Evolutionary conservation across 2,329 filamentous ascomycete genomes (phyloP), one percentile per base, ranked within the genome.

Genomic region (Hypoxylon sp.): DNA sequence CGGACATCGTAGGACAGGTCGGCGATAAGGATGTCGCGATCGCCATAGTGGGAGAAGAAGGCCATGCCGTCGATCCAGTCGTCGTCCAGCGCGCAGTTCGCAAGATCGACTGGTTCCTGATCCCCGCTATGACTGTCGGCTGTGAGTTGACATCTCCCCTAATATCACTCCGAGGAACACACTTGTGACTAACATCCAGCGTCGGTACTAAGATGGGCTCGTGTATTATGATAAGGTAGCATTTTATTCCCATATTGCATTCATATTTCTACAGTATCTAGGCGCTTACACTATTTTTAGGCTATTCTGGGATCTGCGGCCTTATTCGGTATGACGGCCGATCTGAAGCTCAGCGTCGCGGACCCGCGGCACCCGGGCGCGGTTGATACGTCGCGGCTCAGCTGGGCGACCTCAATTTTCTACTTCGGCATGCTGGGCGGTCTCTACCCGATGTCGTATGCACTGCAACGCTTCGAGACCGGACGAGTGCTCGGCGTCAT

Each of bases 381-480:
- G 0, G 86, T 86, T 14, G 87, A 91, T 75, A 94, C 92, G 0
- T 85, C 86, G 0, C 86, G 92, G 10, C 85, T 94, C 29, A 90
- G 87, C 71, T 94, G 91, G 92, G 92, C 92, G 2, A 94, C 91
- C 0, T 93, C 90, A 0, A 83, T 93, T 74, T 94, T 94, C 81
- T 94, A 94, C 81, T 93, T 94, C 72, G 92, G 92, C 39, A 92
- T 92, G 90, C 84, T 94, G 1, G 88, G 87, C 0, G 92, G 92
- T 0, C 81, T 92, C 2, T 94, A 93, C 68, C 92, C 91, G 1
- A 89, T 93, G 86, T 90, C 90, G 0, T 92, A 91, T 66, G 82
- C 87, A 0, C 82, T 93, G 1, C 92, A 94, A 78, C 86, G 87
- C 19, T 92, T 93, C 81, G 83, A 88, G 65, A 83, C 88, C 1